These are phyloP conservation scores for Lachancea quebecensis DNA, from an alignment of 805 yeast genomes.

Conservation along the genomic window DNA sequence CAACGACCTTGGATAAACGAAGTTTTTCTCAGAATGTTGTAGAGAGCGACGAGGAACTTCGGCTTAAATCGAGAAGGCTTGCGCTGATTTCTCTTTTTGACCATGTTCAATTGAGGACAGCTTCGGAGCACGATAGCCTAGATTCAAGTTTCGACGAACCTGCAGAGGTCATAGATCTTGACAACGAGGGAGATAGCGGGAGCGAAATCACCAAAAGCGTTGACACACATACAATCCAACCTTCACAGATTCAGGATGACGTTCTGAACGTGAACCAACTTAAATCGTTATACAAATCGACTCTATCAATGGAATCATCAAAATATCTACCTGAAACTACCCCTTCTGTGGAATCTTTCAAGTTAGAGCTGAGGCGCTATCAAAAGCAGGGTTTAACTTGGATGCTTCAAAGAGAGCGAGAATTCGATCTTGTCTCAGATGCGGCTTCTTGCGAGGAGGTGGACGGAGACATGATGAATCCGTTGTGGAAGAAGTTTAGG, in stretches of 20 bases:
- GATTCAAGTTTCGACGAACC: slow-evolving; percentile 4
- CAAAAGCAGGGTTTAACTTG: slow-evolving; percentile 83
- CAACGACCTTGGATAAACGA: slow-evolving; percentile 1
- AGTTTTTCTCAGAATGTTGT: slow-evolving; percentile 18
- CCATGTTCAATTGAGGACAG: slow-evolving; percentile 33
- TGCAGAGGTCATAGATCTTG: slow-evolving; percentile 28
- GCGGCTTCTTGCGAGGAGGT: slow-evolving; percentile 20
- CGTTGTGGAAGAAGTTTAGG: slow-evolving; percentile 71
- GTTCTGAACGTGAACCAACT: slow-evolving; percentile 64
- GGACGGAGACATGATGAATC: slow-evolving; percentile 59
- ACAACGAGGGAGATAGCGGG: slow-evolving; percentile 31
- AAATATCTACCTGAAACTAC: slow-evolving; percentile 58
- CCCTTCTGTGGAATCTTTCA: slow-evolving; percentile 43
- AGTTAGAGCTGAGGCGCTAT: slow-evolving; percentile 58
- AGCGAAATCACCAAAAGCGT: slow-evolving; percentile 10
- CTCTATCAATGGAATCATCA: slow-evolving; percentile 54
- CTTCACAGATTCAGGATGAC: slow-evolving; percentile 26
- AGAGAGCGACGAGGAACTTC: slow-evolving; percentile 50
- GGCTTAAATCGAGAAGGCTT: slow-evolving; percentile 44
- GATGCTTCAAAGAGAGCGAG: slow-evolving; percentile 80
- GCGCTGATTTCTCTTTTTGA: slow-evolving; percentile 53
- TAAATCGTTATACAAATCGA: slow-evolving; percentile 64
- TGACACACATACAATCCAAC: slow-evolving; percentile 7
- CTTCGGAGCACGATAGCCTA: slow-evolving; percentile 8
- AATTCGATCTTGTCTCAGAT: slow-evolving; percentile 30